A percentile compares a stretch with the other conserved stretches of the same genome.
Conservation (phyloP, 129 eudicot genomes). For the Deinandra increscens region DNA sequence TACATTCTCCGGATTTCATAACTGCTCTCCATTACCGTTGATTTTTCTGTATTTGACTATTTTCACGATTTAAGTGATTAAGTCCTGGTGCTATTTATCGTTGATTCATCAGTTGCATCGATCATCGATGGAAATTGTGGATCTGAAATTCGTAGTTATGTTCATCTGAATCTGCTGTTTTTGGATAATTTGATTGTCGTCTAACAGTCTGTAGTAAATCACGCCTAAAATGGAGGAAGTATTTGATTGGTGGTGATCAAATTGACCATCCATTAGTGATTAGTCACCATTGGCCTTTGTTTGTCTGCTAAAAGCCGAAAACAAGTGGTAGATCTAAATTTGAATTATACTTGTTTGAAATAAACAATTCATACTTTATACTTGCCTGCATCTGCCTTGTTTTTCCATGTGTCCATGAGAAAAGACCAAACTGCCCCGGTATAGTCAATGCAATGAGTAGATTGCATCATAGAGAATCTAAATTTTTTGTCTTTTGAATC, state of each 20-base stretch:
- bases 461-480: slow-evolving; percentile 13
- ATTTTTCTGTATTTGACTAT: too few relatives aligned
- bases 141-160: neutral
- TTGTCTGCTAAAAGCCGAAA: slow-evolving; percentile 17
- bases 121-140: neutral
- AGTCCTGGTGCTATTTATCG: neutral
- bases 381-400: slow-evolving; percentile 11
- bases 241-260: neutral
- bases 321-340: slow-evolving; percentile 10
- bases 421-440: slow-evolving; percentile 16
- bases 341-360: slow-evolving; percentile 10
- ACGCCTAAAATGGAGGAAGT: neutral
- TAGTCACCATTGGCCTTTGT: slow-evolving; percentile 14
- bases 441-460: slow-evolving; percentile 5
- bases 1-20: neutral
- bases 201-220: slow-evolving; percentile 1
- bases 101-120: neutral
- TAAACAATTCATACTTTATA: slow-evolving; percentile 9
- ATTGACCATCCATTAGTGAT: slow-evolving; percentile 17
- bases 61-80: neutral
- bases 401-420: neutral
- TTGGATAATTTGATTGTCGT: neutral
- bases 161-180: neutral
- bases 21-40: too few relatives aligned
- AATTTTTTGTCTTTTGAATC: slow-evolving; percentile 24